Conservation (phyloP, 331 rosid species). For the Ulmus americana region DNA sequence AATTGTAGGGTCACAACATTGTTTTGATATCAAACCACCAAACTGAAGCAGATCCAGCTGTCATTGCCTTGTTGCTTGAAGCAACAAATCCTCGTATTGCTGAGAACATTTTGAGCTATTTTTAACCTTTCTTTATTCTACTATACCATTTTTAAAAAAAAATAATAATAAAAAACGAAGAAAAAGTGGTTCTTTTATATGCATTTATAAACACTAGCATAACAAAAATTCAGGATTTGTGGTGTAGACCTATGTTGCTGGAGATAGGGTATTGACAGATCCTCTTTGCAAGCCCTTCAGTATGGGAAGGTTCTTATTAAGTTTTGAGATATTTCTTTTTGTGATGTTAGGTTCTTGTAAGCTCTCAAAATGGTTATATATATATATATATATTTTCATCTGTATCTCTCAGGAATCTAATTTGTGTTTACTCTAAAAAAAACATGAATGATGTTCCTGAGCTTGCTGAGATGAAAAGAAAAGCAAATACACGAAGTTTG, state of each 20-base stretch:
- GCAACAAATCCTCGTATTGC: slow-evolving; percentile 53
- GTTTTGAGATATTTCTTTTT: slow-evolving; percentile 19
- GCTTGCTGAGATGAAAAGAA: slow-evolving; percentile 78
- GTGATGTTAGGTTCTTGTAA: slow-evolving; percentile 13
- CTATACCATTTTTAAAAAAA: slow-evolving; percentile 6
- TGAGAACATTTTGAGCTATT: slow-evolving; percentile 62
- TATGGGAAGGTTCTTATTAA: slow-evolving; percentile 72
- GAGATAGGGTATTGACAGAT: slow-evolving; percentile 91
- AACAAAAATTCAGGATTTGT: slow-evolving; percentile 29
- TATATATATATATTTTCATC: neutral
- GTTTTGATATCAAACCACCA: slow-evolving; percentile 96
- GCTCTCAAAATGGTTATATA: slow-evolving; percentile 9
- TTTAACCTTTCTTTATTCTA: slow-evolving; percentile 19
- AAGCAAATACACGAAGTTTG: slow-evolving; percentile 74
- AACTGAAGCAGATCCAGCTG: slow-evolving; percentile 97
- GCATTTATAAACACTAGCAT: too few relatives aligned
- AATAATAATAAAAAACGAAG: too few relatives aligned
- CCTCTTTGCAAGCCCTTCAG: slow-evolving; percentile 97
- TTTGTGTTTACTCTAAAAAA: slow-evolving; percentile 93
- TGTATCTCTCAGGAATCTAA: slow-evolving; percentile 58
- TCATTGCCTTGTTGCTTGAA: slow-evolving; percentile 85
- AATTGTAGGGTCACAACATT: slow-evolving; percentile 87
- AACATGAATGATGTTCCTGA: slow-evolving; percentile 85
- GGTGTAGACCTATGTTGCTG: slow-evolving; percentile 77
- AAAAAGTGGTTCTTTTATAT: too few relatives aligned